These are phyloP conservation scores for Cytospora chrysosperma DNA, from an alignment of 2,329 filamentous ascomycete genomes.

Conservation along the genomic window DNA sequence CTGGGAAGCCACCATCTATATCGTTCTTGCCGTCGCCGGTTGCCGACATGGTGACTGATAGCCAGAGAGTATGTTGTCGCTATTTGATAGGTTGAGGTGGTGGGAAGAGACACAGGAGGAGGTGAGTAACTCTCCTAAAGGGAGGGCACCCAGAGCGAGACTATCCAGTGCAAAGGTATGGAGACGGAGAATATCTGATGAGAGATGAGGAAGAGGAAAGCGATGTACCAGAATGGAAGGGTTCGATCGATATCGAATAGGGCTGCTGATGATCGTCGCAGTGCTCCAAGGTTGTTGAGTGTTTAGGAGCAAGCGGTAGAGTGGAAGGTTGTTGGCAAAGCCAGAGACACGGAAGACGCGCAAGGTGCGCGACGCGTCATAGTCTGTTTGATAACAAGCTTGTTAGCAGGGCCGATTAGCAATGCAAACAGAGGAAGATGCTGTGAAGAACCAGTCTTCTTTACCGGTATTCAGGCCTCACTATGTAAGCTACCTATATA, in stretches of 20 bases:
- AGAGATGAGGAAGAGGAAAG: background rate
- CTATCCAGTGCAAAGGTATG: background rate
- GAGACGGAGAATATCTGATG: background rate
- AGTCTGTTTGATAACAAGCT: background rate
- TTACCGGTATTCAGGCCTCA: too few relatives aligned
- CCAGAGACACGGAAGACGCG: background rate
- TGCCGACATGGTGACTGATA: background rate
- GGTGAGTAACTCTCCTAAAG: background rate
- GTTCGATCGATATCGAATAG: background rate
- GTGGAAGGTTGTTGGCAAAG: background rate
- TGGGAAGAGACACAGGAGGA: background rate
- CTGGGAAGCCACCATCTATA: background rate
- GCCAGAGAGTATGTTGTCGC: background rate
- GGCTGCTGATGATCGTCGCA: background rate
- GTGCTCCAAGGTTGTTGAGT: too few relatives aligned
- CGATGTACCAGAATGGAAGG: background rate
- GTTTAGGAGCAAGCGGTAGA: background rate
- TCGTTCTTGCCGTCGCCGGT: background rate
- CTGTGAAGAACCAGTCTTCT: background rate
- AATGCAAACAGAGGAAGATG: background rate
- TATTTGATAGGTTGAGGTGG: background rate
- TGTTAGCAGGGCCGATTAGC: background rate
- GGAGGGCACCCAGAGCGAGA: background rate
- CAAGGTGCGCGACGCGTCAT: background rate
- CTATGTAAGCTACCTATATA: background rate